These are phyloP conservation scores for Yamadazyma akitaensis DNA, from an alignment of 805 yeast genomes.

Conservation along the genomic window DNA sequence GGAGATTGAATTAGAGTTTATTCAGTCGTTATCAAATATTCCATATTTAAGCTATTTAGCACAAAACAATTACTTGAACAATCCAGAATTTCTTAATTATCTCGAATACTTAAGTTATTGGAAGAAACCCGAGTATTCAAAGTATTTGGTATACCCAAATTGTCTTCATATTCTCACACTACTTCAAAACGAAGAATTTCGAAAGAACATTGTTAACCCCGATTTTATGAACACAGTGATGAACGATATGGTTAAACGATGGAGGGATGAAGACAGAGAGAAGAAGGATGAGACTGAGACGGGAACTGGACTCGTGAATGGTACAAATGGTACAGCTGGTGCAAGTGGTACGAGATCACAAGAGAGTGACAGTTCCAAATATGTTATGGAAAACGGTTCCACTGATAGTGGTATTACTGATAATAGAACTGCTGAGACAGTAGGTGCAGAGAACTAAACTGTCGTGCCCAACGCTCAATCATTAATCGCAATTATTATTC, in stretches of 20 bases:
- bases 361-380: not conserved
- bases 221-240: slow-evolving; percentile 56
- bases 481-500: not conserved
- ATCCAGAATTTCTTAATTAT: slow-evolving; percentile 69
- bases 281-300: not conserved
- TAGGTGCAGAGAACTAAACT: not conserved
- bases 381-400: not conserved
- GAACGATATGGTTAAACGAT: slow-evolving; percentile 74
- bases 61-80: slow-evolving; percentile 73
- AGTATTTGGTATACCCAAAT: slow-evolving; percentile 79
- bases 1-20: slow-evolving; percentile 91
- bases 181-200: slow-evolving; percentile 49
- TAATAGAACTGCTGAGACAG: not conserved
- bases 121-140: slow-evolving; percentile 68
- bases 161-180: slow-evolving; percentile 77
- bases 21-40: slow-evolving; percentile 86
- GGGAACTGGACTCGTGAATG: not conserved
- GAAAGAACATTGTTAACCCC: slow-evolving; percentile 53
- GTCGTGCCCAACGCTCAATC: not conserved
- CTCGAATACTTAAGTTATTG: slow-evolving; percentile 82
- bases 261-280: slow-evolving; percentile 36
- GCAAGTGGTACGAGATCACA: not conserved
- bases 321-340: not conserved
- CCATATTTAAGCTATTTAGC: slow-evolving; percentile 85
- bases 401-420: not conserved